Evolutionary conservation across 768 basidiomycete genomes (phyloP).

Genomic region (Chlorophyllum brunneum): DNA sequence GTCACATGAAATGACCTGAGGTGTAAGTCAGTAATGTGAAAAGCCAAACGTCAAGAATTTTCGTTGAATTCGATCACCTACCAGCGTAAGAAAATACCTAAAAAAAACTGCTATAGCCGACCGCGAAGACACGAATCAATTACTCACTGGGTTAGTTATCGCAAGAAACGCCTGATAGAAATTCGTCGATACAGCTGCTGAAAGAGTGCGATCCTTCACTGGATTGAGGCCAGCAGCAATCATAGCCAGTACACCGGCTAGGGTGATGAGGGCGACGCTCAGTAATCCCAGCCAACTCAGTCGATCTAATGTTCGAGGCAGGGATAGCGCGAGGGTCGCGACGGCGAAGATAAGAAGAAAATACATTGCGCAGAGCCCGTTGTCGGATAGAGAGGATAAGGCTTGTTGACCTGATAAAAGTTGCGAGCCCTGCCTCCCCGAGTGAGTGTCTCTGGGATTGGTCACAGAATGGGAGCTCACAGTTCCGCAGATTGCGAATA

Average conservation of each 20-base stretch:
- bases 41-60: not conserved
- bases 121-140: not conserved
- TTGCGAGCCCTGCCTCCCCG: constrained; percentile 36
- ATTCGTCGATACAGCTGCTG: constrained; percentile 31
- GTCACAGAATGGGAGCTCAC: constrained; percentile 19
- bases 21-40: not conserved
- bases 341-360: constrained; percentile 43
- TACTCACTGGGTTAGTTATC: constrained; percentile 46
- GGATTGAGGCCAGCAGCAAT: constrained; percentile 46
- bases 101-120: not conserved
- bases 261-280: constrained; percentile 36
- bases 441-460: not conserved
- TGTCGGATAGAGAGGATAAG: constrained; percentile 42
- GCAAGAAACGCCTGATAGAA: constrained; percentile 50
- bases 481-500: constrained; percentile 48
- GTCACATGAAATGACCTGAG: constrained; percentile 10
- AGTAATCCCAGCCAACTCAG: constrained; percentile 44
- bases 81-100: constrained; percentile 10
- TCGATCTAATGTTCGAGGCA: constrained; percentile 45
- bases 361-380: constrained; percentile 43
- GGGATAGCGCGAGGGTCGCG: constrained; percentile 36
- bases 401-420: constrained; percentile 51
- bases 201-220: constrained; percentile 33
- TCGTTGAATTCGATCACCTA: not conserved
- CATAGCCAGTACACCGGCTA: constrained; percentile 49